phyloP scores from a whole-genome alignment of 139 green algal genomes.

The Chlorella sp. region DNA sequence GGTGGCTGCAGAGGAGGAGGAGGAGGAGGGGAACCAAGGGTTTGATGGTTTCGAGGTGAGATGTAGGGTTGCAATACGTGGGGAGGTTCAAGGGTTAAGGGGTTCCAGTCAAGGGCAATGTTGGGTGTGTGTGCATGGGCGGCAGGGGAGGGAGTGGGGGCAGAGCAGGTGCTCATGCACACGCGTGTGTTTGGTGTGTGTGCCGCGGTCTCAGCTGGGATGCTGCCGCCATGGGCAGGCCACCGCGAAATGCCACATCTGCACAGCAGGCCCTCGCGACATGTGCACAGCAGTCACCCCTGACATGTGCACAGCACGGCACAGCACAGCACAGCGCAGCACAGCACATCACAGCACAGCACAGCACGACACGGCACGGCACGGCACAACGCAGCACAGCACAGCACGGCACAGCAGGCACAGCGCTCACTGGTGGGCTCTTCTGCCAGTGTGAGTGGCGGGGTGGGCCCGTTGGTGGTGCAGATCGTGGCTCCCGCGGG shows the following conservation, averaged over 20 bases:
- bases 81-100: neutral
- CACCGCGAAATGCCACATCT: too few relatives aligned
- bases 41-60: too few relatives aligned
- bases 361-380: neutral
- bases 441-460: neutral
- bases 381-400: neutral
- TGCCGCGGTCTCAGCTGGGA: too few relatives aligned
- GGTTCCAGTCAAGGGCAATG: too few relatives aligned
- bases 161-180: too few relatives aligned
- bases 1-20: neutral
- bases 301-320: neutral
- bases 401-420: neutral
- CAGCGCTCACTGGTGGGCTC: slow-evolving; percentile 9
- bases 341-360: neutral
- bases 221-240: too few relatives aligned
- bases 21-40: neutral
- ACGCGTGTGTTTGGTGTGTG: too few relatives aligned
- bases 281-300: too few relatives aligned
- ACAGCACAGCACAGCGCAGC: neutral
- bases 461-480: neutral
- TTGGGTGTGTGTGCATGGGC: too few relatives aligned
- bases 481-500: slow-evolving; percentile 2
- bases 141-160: too few relatives aligned
- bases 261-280: too few relatives aligned
- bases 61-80: too few relatives aligned